phyloP scores from a whole-genome alignment of 176 grass and related monocot species.

The Paspalum vaginatum region DNA sequence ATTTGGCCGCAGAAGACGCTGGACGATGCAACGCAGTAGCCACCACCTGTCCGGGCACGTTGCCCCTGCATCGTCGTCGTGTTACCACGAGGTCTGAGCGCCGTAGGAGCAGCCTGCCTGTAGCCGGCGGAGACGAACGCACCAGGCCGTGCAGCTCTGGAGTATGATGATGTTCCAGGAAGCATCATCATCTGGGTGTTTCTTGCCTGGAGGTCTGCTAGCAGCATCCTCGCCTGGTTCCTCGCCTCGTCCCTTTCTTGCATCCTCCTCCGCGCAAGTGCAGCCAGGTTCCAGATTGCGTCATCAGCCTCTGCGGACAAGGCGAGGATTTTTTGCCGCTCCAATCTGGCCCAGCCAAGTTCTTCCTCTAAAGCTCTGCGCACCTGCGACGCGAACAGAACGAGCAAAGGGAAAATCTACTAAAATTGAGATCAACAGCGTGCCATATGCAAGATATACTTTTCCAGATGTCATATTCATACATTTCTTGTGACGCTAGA shows the following conservation, averaged over 20 bases:
- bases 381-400: conserved; percentile 22
- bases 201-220: conserved; percentile 31
- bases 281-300: conserved; percentile 19
- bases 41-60: not conserved
- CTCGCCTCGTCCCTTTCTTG: conserved; percentile 40
- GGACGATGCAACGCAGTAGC: not conserved
- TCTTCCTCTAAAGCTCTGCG: conserved; percentile 13
- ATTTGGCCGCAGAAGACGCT: not conserved
- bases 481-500: not conserved
- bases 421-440: too few species aligned
- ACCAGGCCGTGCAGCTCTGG: not conserved
- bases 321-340: conserved; percentile 4
- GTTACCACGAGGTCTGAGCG: not conserved
- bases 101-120: not conserved
- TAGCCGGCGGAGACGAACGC: not conserved
- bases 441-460: not conserved
- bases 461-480: not conserved
- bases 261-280: not conserved
- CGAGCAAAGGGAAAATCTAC: not conserved
- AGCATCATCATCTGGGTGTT: conserved; percentile 40
- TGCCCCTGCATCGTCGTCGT: not conserved
- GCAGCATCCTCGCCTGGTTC: conserved; percentile 23
- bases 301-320: conserved; percentile 43
- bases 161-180: not conserved
- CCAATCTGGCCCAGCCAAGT: conserved; percentile 20